Conservation (phyloP, 139 green algal species). For the Penium margaritaceum region DNA sequence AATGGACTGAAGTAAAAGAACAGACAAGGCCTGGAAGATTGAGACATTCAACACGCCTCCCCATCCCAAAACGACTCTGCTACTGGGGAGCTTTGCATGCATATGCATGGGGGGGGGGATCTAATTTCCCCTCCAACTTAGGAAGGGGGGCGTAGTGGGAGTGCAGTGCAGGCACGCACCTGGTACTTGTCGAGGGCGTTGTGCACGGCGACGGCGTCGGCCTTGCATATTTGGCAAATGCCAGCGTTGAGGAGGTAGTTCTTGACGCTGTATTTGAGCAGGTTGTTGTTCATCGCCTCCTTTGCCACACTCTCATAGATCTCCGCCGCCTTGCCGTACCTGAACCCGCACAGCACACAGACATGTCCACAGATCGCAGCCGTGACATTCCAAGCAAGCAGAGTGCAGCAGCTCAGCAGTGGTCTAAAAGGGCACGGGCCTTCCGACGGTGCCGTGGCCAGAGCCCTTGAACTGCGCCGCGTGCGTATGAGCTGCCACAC, state of each 20-base stretch:
- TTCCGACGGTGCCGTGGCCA: too few relatives aligned
- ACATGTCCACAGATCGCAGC: too few relatives aligned
- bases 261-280: constrained; percentile 86
- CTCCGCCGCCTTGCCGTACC: constrained; percentile 49
- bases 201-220: constrained; percentile 44
- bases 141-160: too few relatives aligned
- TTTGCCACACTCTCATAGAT: constrained; percentile 72
- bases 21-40: neutral
- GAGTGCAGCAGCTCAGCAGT: too few relatives aligned
- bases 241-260: constrained; percentile 85
- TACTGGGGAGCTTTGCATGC: neutral
- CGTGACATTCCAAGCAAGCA: too few relatives aligned
- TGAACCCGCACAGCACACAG: too few relatives aligned
- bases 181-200: constrained; percentile 49
- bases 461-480: too few relatives aligned
- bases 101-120: neutral
- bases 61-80: too few relatives aligned
- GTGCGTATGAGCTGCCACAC: too few relatives aligned
- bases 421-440: too few relatives aligned
- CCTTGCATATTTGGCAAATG: constrained; percentile 69
- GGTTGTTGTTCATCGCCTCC: constrained; percentile 78
- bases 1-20: neutral
- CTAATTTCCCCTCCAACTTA: neutral
- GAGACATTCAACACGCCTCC: too few relatives aligned
- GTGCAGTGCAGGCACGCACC: constrained; percentile 17